Base-by-base conservation (phyloP, 148 eudicot genomes). In the Silene uniflora region DNA sequence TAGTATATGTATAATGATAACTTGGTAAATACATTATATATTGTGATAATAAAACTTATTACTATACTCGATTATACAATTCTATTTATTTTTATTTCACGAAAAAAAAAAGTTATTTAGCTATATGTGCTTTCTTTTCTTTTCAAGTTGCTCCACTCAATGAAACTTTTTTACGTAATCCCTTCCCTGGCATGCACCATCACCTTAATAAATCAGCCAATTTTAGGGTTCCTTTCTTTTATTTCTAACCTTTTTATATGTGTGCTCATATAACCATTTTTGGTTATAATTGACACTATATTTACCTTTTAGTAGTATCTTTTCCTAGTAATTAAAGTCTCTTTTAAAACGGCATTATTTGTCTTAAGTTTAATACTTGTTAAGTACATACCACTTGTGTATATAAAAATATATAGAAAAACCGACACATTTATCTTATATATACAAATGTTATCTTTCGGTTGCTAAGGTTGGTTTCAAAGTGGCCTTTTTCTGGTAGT, bases 91-190 rank as follows among this genome's bases (percentile, higher is more conserved):
- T 67, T 35, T 52, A 52, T 12, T 52, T 52, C 3, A 52, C 5
- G 14, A 12, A 12, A 2, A 13, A 0, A 52, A 52, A 52, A 12
- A 52, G 14, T 13, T 2, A 52, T 13, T 12, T 52, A 13, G 14
- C 55, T 49, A 49, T 61, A 68, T 68, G 54, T 44, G 27, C 27
- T 44, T 23, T 69, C 17, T 67, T 58, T 46, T 23, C n/a, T 73
- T 78, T 62, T 66, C 73, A 47, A 72, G 71, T 72, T 73, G 76
- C 67, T 78, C 47, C 67, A 35, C 67, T 66, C 59, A 65, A 25
- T 72, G 29, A 29, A 14, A 39, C 80, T 47, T 77, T 77, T 70
- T 60, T 46, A 77, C 71, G 75, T 77, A 71, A 77, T 72, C 75
- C 10, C 75, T 61, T 49, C 67, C 21, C 63, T 62, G 21, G 73